Base-by-base conservation (phyloP, 352 stramenopile species). In the Phytophthora megakarya region DNA sequence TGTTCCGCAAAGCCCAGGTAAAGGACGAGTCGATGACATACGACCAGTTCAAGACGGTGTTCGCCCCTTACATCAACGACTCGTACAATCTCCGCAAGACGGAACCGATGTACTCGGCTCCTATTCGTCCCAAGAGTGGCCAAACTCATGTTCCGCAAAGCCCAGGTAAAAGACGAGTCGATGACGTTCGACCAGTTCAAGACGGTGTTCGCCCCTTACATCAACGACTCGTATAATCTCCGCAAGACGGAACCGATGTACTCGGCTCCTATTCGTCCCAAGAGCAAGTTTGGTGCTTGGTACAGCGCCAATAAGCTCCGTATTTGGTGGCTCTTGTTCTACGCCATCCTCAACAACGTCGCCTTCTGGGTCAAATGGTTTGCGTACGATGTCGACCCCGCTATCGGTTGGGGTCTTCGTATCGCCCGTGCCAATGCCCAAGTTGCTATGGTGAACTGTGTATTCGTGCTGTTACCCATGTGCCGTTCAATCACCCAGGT, bases 321-420 rank as follows among this genome's bases (percentile, higher is more conserved):
- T 49, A 82, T 94, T 61, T 90, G 83, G 78, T 94, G 83, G 83
- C 72, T 94, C 23, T 22, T 90, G 28, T 67, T 91, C 42, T 94
- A 94, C 76, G 50, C 77, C 15, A 56, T 89, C 37, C 30, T 78
- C 38, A 94, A 92, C 67, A 84, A 84, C 33, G 18, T 78, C 11
- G 84, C 78, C n/a, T 91, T 92, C 59, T 88, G 77, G 68, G 15
- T 82, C 68, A 94, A 92, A 67, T 91, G 79, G 69, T 84, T 78
- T 16, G 26, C 48, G 16, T 94, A 91, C 67, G 81, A 89, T 3
- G 76, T 92, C 2, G 83, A 94, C 43, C 84, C 86, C 8, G 86
- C 83, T 3, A 80, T 94, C 19, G 82, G 84, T 28, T 91, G 84
- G 74, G 83, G 82, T 19, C 67, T 92, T 22, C 77, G 84, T 23